These are phyloP conservation scores for Penicillium taxi DNA, from an alignment of 495 filamentous ascomycete genomes.

Conservation along the genomic window DNA sequence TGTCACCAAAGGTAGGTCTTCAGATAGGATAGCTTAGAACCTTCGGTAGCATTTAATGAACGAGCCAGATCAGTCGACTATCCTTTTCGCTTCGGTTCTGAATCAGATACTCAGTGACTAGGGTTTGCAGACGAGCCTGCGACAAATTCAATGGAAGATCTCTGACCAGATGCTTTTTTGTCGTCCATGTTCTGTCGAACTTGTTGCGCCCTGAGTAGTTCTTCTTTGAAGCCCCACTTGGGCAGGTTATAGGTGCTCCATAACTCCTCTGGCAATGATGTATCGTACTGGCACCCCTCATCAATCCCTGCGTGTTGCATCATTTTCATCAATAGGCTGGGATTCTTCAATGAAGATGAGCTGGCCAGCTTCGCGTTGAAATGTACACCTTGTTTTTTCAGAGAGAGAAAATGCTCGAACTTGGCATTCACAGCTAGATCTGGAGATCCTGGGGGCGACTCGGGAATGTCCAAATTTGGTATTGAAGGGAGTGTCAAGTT, in stretches of 20 bases:
- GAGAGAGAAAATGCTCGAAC: slow-evolving; percentile 70
- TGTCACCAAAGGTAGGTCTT: too few relatives aligned
- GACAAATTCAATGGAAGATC: slow-evolving; percentile 74
- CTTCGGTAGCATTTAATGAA: too few relatives aligned
- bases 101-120: too few relatives aligned
- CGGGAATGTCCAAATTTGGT: slow-evolving; percentile 73
- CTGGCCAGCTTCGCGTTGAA: slow-evolving; percentile 78
- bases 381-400: slow-evolving; percentile 81
- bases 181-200: slow-evolving; percentile 52
- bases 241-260: slow-evolving; percentile 65
- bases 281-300: slow-evolving; percentile 61
- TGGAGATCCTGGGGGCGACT: slow-evolving; percentile 74
- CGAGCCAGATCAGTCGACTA: too few relatives aligned
- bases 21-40: too few relatives aligned
- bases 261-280: slow-evolving; percentile 56
- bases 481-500: slow-evolving; percentile 78
- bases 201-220: slow-evolving; percentile 57
- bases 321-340: slow-evolving; percentile 69
- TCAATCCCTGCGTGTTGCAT: slow-evolving; percentile 71
- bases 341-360: slow-evolving; percentile 69
- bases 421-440: slow-evolving; percentile 57
- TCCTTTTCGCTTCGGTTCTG: too few relatives aligned
- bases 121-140: slow-evolving; percentile 25
- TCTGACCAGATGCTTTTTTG: slow-evolving; percentile 42
- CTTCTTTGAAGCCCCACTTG: slow-evolving; percentile 63